These are phyloP conservation scores for Thelonectria discophora DNA, from an alignment of 2,329 filamentous ascomycete species.

Conservation along the genomic window DNA sequence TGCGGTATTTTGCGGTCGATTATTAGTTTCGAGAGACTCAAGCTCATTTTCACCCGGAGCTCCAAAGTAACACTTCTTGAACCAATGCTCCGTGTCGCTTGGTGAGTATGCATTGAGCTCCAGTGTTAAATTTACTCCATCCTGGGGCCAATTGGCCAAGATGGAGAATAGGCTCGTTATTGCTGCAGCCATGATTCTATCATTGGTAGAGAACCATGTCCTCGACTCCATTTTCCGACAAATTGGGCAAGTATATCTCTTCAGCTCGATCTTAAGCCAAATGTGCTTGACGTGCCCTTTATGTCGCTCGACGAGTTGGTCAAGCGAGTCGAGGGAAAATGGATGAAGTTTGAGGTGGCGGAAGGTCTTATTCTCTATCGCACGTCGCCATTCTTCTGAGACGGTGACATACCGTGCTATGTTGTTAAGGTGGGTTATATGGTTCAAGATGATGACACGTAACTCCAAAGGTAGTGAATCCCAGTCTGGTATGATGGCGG, in stretches of 20 bases:
- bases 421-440: background rate
- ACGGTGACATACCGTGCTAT: slow-evolving; percentile 9
- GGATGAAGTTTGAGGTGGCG: slow-evolving; percentile 5
- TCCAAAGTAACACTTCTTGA: slow-evolving; percentile 26
- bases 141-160: slow-evolving; percentile 14
- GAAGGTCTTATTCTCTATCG: slow-evolving; percentile 22
- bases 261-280: slow-evolving; percentile 30
- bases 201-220: background rate
- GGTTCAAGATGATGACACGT: slow-evolving; percentile 12
- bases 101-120: slow-evolving; percentile 25
- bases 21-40: background rate
- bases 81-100: slow-evolving; percentile 33
- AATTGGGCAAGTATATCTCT: slow-evolving; percentile 12
- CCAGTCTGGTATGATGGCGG: slow-evolving; percentile 15
- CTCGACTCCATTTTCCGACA: slow-evolving; percentile 13
- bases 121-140: background rate
- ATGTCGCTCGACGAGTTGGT: background rate
- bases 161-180: slow-evolving; percentile 20
- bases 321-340: slow-evolving; percentile 10
- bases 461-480: slow-evolving; percentile 15
- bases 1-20: background rate
- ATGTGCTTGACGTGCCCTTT: slow-evolving; percentile 14
- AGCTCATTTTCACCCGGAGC: slow-evolving; percentile 17
- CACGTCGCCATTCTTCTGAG: slow-evolving; percentile 15
- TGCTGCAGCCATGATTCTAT: slow-evolving; percentile 2